Base-by-base conservation (phyloP, 2,329 filamentous ascomycete species). In the Diaporthe vexans region DNA sequence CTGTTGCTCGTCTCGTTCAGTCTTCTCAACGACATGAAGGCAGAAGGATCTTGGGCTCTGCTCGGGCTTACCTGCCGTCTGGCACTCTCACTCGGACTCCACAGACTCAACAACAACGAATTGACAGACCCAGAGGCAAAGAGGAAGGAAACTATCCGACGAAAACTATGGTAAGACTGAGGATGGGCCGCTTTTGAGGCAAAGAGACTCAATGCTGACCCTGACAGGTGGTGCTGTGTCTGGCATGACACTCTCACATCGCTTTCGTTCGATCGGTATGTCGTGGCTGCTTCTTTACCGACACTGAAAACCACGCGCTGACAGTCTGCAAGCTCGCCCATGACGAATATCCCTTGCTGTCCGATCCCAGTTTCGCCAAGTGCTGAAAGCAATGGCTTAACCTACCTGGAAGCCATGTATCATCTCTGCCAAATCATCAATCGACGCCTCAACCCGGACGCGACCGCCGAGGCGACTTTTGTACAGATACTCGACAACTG, bases 211-310 rank as follows among this genome's bases (percentile, higher is more conserved):
- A 81, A 76, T 76, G 79, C 71, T 71, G 73, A 65, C 43, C 43
- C 57, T 77, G 9, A 26, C 75, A 84, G 84, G 81, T 89, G 91
- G 91, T 91, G 89, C 6, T 91, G 90, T 77, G 86, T 91, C 13
- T 93, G 91, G 91, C 91, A 93, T 77, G 91, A 93, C 73, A 92
- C 90, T 8, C 82, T 93, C 26, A 91, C 90, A 0, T 93, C 91
- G 0, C 81, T 93, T 2, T 92, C 91, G 0, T 93, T 93, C 79
- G 91, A 93, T 77, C 85, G 91, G 88, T 90, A 82, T 77, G 82
- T 58, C 6, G 37, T 17, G 51, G 3, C 4, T 29, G 9, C 19
- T 56, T 56, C 35, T 37, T 46, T 37, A 0, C 52, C 26, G 13
- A 13, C 26, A 17, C 17, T 24, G n/a, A 13, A 17, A 52, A 26